Evolutionary conservation across 495 filamentous ascomycete genomes (phyloP), one percentile per base, ranked within the genome.

Genomic region (Xylaria intraflava): DNA sequence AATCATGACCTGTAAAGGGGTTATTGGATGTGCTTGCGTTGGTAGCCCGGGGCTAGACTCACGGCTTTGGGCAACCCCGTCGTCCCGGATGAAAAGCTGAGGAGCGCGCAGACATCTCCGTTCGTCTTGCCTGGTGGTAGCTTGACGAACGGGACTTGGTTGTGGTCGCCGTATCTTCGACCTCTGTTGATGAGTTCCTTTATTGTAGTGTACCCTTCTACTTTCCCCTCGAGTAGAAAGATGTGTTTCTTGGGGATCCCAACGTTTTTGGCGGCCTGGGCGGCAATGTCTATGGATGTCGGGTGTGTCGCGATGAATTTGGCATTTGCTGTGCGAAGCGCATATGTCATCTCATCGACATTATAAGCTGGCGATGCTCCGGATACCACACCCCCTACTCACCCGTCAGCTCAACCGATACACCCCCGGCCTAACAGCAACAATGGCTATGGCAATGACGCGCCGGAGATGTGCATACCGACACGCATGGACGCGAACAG

Each of bases 281-380:
- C 59, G 0, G 80, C 80, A 26, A 83, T 71, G 1, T 72, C 60
- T 49, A 83, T 68, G 1, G 67, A 72, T 8, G 72, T 65, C 0
- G 75, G 72, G 7, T 73, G 66, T 0, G 80, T 83, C 69, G 83
- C 78, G 14, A 85, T 60, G 53, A 80, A 78, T 53, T 75, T 78
- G 0, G 78, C 77, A 16, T 75, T 63, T 1, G 71, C 74, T 0
- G 69, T 80, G 54, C 76, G 69, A 0, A 84, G 69, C 3, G 80
- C 79, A 62, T 83, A 81, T 1, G 74, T 73, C 79, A 84, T 84
- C 53, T 85, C 81, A 20, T 83, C 79, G 16, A 81, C 62, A 31
- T 78, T 82, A 51, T 83, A 84, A 3, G 77, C 80, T 0, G 82
- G 82, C 0, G 72, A 77, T 2, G 79, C 78, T 6, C 80, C 80